Base-by-base conservation (phyloP, 805 yeast species). In the Metschnikowia lachancei region DNA sequence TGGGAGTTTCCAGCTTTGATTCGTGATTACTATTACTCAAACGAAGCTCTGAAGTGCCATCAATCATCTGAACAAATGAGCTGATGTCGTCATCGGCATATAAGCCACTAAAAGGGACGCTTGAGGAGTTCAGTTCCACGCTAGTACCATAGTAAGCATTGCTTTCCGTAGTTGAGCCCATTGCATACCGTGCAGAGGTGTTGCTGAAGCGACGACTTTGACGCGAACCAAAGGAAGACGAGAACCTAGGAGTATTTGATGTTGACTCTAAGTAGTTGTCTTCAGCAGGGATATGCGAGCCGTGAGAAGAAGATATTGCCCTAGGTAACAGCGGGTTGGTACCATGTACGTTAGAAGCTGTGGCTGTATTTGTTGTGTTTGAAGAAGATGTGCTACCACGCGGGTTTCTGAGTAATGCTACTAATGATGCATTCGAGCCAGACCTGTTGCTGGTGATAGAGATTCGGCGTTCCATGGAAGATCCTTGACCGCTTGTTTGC, bases 171-270 rank as follows among this genome's bases (percentile, higher is more conserved):
- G 59, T 60, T 11, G 58, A 60, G 9, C 64, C 51, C 17, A 50
- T 22, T 36, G 36, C 32, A 45, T 35, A 17, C 43, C 51, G 24
- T 16, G 52, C 33, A 18, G 53, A 49, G n/a, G 72, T 62, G 47
- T 62, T 67, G 35, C 72, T 65, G 48, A 66, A 69, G 26, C 86
- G 70, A n/a, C 84, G 74, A 47, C 74, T 67, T 13, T 69, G 74
- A 40, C 87, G 67, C n/a, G 83, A 81, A 0, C 87, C 87, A 62
- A 84, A 84, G 0, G 91, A 83, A 0, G 92, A 81, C 2, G 87
- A 77, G 53, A 83, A 85, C 52, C 82, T 74, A 1, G 87, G 84
- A 0, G 83, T 70, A 28, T 58, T 70, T 20, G 73, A 60, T 4
- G 66, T 56, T 38, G 58, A 61, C 17, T 64, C 70, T 2, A 50